These are phyloP conservation scores for Seminavis robusta DNA, from an alignment of 108 stramenopile genomes.

Conservation along the genomic window DNA sequence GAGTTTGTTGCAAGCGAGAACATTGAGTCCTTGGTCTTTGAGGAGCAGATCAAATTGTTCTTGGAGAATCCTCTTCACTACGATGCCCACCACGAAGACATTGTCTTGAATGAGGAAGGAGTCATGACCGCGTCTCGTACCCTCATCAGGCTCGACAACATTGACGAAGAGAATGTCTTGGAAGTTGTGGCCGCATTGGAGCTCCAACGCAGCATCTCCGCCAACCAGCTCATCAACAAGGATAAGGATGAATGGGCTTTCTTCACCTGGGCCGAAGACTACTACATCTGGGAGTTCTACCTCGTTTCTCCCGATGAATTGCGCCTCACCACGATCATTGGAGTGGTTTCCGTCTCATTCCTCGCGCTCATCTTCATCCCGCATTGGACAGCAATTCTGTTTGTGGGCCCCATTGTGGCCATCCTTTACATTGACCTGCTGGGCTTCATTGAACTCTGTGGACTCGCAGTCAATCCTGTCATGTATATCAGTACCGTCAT, in stretches of 20 bases:
- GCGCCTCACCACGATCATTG: constrained; percentile 13
- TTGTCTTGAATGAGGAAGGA: constrained; percentile 10
- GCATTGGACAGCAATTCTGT: constrained; percentile 18
- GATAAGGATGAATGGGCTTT: constrained; percentile 7
- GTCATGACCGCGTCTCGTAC: constrained; percentile 9
- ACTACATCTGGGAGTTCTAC: constrained; percentile 32
- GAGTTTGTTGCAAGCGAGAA: constrained; percentile 2
- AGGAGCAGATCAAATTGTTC: constrained; percentile 17
- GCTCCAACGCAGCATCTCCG: constrained; percentile 5
- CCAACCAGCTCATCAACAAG: constrained; percentile 13
- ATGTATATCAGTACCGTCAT: constrained; percentile 24
- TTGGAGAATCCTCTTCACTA: constrained; percentile 10
- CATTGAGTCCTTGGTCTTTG: constrained; percentile 2
- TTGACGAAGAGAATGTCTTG: constrained; percentile 10
- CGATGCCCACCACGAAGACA: constrained; percentile 4
- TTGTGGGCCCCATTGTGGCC: constrained; percentile 9
- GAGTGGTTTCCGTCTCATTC: constrained; percentile 17
- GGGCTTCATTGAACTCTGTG: constrained; percentile 16
- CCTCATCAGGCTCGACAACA: constrained; percentile 10
- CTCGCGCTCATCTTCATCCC: constrained; percentile 24
- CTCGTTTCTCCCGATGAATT: constrained; percentile 16
- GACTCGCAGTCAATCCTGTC: constrained; percentile 19
- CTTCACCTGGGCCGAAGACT: constrained; percentile 13
- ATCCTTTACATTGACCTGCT: constrained; percentile 22
- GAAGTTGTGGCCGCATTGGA: constrained; percentile 8